Conservation (phyloP, 2,329 filamentous ascomycete species). For the Fusarium chaquense region DNA sequence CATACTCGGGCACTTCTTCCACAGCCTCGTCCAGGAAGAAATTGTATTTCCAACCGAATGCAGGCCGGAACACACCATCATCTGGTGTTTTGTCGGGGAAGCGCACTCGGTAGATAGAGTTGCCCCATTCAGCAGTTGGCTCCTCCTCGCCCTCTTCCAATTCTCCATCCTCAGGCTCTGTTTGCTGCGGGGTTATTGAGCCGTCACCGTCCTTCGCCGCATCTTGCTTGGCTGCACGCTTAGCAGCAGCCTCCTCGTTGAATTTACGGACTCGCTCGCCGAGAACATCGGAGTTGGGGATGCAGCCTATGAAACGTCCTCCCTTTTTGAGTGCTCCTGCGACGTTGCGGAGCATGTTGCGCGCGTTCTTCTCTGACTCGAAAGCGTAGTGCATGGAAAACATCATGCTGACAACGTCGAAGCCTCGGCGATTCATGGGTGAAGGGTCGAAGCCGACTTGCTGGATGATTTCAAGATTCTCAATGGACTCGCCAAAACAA, state of each 20-base stretch:
- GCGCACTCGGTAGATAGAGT: constrained; percentile 89
- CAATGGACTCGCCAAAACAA: constrained; percentile 88
- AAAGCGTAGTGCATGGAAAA: constrained; percentile 99
- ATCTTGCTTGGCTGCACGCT: constrained; percentile 50
- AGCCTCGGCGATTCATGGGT: constrained; percentile 80
- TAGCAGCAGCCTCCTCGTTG: constrained; percentile 66
- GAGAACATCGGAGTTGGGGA: constrained; percentile 96
- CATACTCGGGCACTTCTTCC: constrained; percentile 95
- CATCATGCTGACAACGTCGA: constrained; percentile 99
- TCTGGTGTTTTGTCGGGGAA: constrained; percentile 86
- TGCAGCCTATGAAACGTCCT: constrained; percentile 92
- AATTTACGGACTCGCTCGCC: constrained; percentile 81
- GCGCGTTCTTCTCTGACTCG: constrained; percentile 88
- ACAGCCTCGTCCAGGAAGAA: constrained; percentile 97
- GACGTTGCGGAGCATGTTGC: constrained; percentile 93
- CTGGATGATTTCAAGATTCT: constrained; percentile 82
- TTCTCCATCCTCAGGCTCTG: constrained; percentile 57
- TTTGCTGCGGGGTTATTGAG: constrained; percentile 44
- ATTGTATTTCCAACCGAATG: constrained; percentile 97
- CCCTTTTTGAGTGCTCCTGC: constrained; percentile 92
- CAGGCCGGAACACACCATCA: constrained; percentile 92
- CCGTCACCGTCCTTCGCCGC: constrained; percentile 32
- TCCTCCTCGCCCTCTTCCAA: constrained; percentile 72
- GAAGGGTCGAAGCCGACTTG: constrained; percentile 89
- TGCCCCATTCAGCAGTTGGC: constrained; percentile 85